These are phyloP conservation scores for Suillus americanus DNA, from an alignment of 768 basidiomycete genomes.

Conservation along the genomic window DNA sequence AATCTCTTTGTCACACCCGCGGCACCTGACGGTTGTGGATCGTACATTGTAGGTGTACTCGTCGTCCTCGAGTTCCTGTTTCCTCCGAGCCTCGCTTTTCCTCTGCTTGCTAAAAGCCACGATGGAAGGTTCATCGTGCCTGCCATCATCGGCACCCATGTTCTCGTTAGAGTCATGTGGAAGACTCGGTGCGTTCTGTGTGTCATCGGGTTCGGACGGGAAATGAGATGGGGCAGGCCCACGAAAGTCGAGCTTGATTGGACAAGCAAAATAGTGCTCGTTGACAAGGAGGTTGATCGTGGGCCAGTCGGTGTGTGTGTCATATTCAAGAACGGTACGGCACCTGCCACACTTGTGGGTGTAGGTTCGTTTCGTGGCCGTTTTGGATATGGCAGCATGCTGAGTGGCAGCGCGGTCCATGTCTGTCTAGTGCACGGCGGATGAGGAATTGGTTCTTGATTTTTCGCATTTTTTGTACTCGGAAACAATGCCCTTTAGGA, in stretches of 20 bases:
- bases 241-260: neutral
- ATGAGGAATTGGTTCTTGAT: neutral
- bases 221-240: neutral
- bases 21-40: conserved; percentile 28
- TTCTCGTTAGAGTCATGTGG: neutral
- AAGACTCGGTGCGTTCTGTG: neutral
- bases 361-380: neutral
- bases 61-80: conserved; percentile 28
- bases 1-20: conserved; percentile 29
- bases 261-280: conserved; percentile 28
- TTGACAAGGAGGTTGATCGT: conserved; percentile 27
- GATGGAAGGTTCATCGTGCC: neutral
- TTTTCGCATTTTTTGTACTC: neutral
- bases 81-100: conserved; percentile 27
- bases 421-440: conserved; percentile 12
- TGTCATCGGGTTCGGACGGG: neutral
- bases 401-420: conserved; percentile 11
- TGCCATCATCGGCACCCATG: neutral
- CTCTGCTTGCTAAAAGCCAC: conserved; percentile 27
- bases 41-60: conserved; percentile 23
- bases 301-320: conserved; percentile 23
- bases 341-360: conserved; percentile 24
- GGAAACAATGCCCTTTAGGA: neutral
- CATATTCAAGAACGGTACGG: conserved; percentile 25
- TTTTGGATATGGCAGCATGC: neutral